phyloP scores from a whole-genome alignment of 1,284 basidiomycete genomes.

The Melampsora americana region DNA sequence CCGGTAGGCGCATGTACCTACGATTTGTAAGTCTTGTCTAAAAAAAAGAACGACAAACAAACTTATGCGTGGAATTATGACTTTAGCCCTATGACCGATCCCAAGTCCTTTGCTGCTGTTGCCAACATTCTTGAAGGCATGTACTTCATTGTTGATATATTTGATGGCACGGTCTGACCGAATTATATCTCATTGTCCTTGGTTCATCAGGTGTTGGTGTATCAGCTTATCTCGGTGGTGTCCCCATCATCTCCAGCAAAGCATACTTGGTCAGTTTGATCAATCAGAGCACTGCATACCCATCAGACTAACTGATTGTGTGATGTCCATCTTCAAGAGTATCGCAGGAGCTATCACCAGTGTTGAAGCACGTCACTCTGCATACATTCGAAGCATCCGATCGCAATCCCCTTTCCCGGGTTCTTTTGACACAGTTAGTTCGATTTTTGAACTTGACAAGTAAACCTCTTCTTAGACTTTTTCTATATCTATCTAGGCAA shows the following conservation, averaged over 20 bases:
- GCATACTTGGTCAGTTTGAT: background rate
- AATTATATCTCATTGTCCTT: slow-evolving; percentile 45
- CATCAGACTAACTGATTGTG: background rate
- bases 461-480: background rate
- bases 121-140: background rate
- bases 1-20: slow-evolving; percentile 60
- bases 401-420: background rate
- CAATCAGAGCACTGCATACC: background rate
- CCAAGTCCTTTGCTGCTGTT: background rate
- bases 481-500: background rate
- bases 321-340: slow-evolving; percentile 45
- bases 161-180: background rate
- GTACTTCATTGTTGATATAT: background rate
- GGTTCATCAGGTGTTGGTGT: slow-evolving; percentile 18
- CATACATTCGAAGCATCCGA: background rate
- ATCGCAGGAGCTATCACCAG: slow-evolving; percentile 55
- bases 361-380: slow-evolving; percentile 50
- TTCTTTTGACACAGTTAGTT: background rate
- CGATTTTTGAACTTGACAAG: background rate
- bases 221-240: slow-evolving; percentile 51
- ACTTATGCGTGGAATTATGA: background rate
- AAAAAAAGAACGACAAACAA: background rate
- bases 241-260: slow-evolving; percentile 19
- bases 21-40: slow-evolving; percentile 58
- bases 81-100: background rate